A percentile compares a stretch with the other conserved stretches of the same genome.
These are phyloP conservation scores for Polytolypa hystricis DNA, from an alignment of 2,329 filamentous ascomycete species.

Conservation along the genomic window DNA sequence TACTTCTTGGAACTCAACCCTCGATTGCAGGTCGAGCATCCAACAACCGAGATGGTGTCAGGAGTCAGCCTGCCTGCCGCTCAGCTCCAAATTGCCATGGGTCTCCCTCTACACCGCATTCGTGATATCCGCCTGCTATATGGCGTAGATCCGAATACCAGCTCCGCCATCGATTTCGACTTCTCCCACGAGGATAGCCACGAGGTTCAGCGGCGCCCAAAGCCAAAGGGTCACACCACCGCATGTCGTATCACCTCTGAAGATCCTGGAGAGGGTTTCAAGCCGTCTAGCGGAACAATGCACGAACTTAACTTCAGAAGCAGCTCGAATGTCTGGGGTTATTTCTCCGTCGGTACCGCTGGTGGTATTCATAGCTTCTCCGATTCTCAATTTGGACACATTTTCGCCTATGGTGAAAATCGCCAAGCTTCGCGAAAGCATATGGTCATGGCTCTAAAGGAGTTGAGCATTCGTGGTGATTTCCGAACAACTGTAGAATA, in stretches of 20 bases:
- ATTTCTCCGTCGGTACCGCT: constrained; percentile 95
- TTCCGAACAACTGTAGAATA: constrained; percentile 98
- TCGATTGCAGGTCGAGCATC: constrained; percentile 98
- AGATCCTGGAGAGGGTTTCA: constrained; percentile 97
- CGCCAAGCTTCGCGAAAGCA: constrained; percentile 92
- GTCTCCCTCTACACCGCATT: constrained; percentile 88
- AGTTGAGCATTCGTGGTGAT: constrained; percentile 97
- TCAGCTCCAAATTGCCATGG: constrained; percentile 98
- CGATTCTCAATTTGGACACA: constrained; percentile 97
- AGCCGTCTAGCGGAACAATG: constrained; percentile 97
- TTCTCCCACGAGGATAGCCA: constrained; percentile 79
- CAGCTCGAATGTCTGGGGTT: constrained; percentile 99
- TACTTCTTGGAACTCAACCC: constrained; percentile 99
- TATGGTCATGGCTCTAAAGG: constrained; percentile 98
- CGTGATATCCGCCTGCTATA: constrained; percentile 93
- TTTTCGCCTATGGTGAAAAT: constrained; percentile 98
- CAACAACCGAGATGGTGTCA: constrained; percentile 97
- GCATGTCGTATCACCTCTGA: constrained; percentile 99
- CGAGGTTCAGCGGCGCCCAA: constrained; percentile 76
- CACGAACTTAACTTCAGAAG: constrained; percentile 98
- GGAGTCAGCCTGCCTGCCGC: constrained; percentile 95
- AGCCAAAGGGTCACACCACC: constrained; percentile 92
- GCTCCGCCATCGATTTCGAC: constrained; percentile 87
- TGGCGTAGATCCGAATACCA: constrained; percentile 80
- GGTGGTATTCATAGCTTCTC: constrained; percentile 99